Conservation (phyloP, 306 rosid genomes). For the Dryas drummondii region DNA sequence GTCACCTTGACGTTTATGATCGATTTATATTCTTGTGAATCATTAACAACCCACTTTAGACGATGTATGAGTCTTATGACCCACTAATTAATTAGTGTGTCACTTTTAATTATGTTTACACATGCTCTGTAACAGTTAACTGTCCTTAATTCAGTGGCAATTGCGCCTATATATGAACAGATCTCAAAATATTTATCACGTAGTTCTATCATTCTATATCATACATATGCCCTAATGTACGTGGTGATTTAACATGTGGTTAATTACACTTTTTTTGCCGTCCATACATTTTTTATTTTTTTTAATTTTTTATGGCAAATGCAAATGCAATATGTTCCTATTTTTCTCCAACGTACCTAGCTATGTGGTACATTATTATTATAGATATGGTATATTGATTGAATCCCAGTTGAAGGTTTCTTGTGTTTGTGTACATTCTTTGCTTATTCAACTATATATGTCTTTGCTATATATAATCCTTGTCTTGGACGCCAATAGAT, state of each 20-base stretch:
- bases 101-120: constrained; percentile 6
- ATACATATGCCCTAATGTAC: no score
- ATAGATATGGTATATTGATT: neutral
- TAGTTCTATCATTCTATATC: no score
- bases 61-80: neutral
- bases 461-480: neutral
- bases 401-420: neutral
- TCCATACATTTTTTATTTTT: no score
- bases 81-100: neutral
- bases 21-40: no score
- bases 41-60: neutral
- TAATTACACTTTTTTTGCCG: no score
- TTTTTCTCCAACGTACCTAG: no score
- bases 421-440: neutral
- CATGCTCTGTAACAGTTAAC: neutral
- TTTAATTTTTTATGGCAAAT: no score
- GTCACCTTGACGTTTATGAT: neutral
- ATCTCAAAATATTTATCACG: no score
- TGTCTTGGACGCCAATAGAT: neutral
- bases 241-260: no score
- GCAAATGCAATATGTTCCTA: no score
- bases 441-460: neutral
- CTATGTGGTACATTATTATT: no score
- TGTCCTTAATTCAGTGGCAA: neutral
- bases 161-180: no score